Evolutionary conservation across 208 protist genomes (phyloP), one percentile per base, ranked within the genome.

Genomic region (Wallacemonas sp.): DNA sequence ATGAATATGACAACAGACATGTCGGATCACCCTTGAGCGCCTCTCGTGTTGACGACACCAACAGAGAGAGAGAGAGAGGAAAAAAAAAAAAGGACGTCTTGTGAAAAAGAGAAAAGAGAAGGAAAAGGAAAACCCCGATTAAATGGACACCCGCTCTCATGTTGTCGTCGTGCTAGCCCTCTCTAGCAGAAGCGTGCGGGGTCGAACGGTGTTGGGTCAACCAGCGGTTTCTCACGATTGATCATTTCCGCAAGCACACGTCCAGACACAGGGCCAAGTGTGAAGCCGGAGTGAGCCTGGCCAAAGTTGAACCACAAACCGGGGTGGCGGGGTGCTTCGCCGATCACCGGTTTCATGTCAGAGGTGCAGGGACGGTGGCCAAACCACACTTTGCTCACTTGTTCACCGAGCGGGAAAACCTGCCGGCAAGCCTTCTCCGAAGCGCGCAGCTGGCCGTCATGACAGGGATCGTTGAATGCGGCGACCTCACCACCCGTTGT

Each of bases 271-370:
- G 62, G 58, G 27, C 59, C 53, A 2, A 80, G 47, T 5, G 65
- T 72, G 4, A 80, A 56, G 26, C 51, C 69, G 6, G 69, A 70
- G 15, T 49, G 61, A 8, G 62, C 62, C 53, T 77, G 66, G 3
- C 62, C 70, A 49, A 73, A 77, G 34, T 59, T 66, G 21, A 73
- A 58, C 62, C 66, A 76, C 4, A 77, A 56, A 0, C 66, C 66
- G 0, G 47, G 47, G 39, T 77, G 66, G 8, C 28, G 49, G 1
- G 66, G 70, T 26, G 66, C 33, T 2, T 46, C 54, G 12, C 66
- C 64, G 12, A 81, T 74, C 22, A 77, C 47, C 1, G 68, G 70
- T 59, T 71, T 74, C 66, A 74, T 74, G 49, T 77, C 70, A 21
- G 62, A 44, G 19, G 64, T 70, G 42, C 66, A 72, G 0, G 66